Evolutionary conservation across 148 eudicot genomes (phyloP), one percentile per base, ranked within the genome.

Genomic region (Polygonum aviculare): DNA sequence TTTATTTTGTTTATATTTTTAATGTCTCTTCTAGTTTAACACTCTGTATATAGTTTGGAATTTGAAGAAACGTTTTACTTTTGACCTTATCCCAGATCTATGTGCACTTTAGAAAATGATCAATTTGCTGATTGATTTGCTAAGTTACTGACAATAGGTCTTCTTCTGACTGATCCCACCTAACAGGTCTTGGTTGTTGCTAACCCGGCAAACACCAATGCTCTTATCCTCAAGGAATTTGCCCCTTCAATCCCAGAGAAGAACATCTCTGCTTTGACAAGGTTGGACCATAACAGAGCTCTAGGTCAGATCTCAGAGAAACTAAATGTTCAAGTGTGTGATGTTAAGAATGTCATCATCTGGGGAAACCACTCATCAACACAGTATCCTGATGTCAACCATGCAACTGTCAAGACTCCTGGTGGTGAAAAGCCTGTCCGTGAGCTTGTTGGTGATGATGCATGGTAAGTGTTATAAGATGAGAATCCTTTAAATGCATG

Each of bases 301-400:
- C 97, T 95, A 36, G 98, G 98, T 72, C 98, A 95, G 83, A 82
- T 95, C 76, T 92, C 98, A 3, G 98, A 95, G 86, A 88, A 91
- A 84, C 75, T 95, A 79, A 87, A 84, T 76, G 90, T 90, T 71
- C 96, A 88, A 74, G 97, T 95, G 1, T 90, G 88, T 62, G 96
- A 95, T 79, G 97, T 95, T 26, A 95, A 95, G 85, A 95, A 95
- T 79, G 97, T 85, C 15, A 92, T 92, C n/a, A 95, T 95, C 60
- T 95, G 98, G 98, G 98, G 98, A 57, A 95, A 95, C 77, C 98
- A 95, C 87, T 95, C 98, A 40, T 95, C 98, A 63, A 81, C 89
- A 31, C 98, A 95, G 80, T 95, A 92, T 78, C 98, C 98, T 73
- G 98, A 95, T 88, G 97, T 94, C 80, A 92, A 87, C 87, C 98